Base-by-base conservation (phyloP, 2,329 filamentous ascomycete genomes). In the Trichoderma semiorbis region DNA sequence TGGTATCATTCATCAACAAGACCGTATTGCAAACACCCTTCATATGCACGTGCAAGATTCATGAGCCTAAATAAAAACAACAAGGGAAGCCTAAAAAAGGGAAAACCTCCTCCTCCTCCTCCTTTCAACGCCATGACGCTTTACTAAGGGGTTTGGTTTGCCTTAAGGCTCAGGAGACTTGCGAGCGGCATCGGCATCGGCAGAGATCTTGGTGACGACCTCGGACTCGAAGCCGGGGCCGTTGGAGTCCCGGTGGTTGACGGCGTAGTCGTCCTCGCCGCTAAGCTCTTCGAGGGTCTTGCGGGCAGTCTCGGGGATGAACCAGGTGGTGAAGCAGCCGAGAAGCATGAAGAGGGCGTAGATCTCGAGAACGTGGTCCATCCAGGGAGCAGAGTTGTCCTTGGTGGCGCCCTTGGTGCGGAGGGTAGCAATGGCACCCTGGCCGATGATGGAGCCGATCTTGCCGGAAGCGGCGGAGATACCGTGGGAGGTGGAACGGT, bases 331-430 rank as follows among this genome's bases (percentile, higher is more conserved):
- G 78, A 91, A 85, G 81, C 88, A 84, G 71, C 92, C 92, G 72
- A 89, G 84, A 39, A 94, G 85, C 92, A 94, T 94, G 85, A 95
- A 94, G 32, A 93, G 84, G 7, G 91, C 91, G 78, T 86, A 88
- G 76, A 94, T 93, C 84, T 93, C 84, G 78, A 94, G 88, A 53
- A 94, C 91, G 80, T 94, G 92, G 82, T 93, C 86, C 80, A 94
- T 86, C 92, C 92, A 94, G 2, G 91, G 92, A 18, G 79, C 77
- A 0, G 77, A n/a, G 39, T 36, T 74, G 73, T 83, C 82, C 2
- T 68, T 74, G 39, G 82, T 82, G 18, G 82, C 84, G n/a, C 84
- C 83, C 16, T 78, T 78, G 12, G 84, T 85, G 63, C 86, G 83
- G 18, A 90, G 84, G 14, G 84, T 86, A 3, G 86, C 85, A 75